These are phyloP conservation scores for Eucalyptus coolabah DNA, from an alignment of 345 rosid species.

Conservation along the genomic window DNA sequence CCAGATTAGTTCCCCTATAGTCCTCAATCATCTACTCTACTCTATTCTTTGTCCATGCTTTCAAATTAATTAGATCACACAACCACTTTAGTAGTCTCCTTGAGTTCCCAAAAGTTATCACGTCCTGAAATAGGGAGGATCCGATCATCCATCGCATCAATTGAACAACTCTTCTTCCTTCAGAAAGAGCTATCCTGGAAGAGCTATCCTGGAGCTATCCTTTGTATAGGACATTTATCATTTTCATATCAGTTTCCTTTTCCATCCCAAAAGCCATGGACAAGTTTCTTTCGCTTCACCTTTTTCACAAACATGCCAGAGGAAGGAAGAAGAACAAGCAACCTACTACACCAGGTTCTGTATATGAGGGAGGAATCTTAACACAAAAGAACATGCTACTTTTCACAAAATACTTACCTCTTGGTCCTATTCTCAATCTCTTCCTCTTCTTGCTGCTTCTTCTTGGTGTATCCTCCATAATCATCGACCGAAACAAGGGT, in stretches of 20 bases:
- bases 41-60: background rate
- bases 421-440: background rate
- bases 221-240: background rate
- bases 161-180: background rate
- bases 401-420: background rate
- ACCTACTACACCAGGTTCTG: background rate
- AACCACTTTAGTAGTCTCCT: background rate
- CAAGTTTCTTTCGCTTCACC: background rate
- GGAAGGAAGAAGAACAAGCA: background rate
- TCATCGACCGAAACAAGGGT: constrained; percentile 1
- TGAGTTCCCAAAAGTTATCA: background rate
- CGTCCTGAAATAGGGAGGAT: background rate
- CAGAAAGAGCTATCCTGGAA: background rate
- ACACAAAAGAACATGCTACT: background rate
- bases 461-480: background rate
- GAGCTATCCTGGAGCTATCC: background rate
- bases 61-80: background rate
- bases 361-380: background rate
- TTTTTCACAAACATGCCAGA: background rate
- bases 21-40: background rate
- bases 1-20: background rate
- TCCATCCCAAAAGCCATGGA: background rate
- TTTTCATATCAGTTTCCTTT: background rate
- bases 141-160: background rate
- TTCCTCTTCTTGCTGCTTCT: background rate